These are phyloP conservation scores for Turnera subulata DNA, from an alignment of 345 rosid species.

Conservation along the genomic window DNA sequence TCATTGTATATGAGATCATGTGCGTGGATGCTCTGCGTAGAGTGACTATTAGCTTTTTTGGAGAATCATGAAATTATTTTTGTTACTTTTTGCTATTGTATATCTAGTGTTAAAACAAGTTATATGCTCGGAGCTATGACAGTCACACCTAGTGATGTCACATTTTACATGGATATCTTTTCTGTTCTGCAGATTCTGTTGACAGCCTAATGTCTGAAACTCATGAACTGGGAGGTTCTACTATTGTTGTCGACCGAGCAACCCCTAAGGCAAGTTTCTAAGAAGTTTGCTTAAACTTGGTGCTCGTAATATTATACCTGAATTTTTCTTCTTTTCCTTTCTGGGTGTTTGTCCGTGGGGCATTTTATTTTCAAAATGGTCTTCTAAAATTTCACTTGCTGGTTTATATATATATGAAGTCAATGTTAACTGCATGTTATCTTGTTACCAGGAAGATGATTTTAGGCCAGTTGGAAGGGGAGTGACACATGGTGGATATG, in stretches of 20 bases:
- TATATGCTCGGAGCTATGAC: too few species aligned
- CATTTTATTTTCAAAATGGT: not conserved
- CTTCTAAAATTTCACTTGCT: not conserved
- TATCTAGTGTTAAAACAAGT: too few species aligned
- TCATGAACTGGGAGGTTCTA: conserved; percentile 90
- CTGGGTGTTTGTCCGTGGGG: not conserved
- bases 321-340: not conserved
- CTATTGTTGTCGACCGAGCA: conserved; percentile 92
- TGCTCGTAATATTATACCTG: not conserved
- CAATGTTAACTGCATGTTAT: conserved; percentile 2
- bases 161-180: not conserved
- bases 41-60: too few species aligned
- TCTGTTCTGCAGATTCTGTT: conserved; percentile 62
- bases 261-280: conserved; percentile 74
- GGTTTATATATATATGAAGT: not conserved
- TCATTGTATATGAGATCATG: too few species aligned
- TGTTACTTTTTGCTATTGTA: too few species aligned
- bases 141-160: not conserved
- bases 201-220: conserved; percentile 82
- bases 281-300: not conserved
- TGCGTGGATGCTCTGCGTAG: too few species aligned
- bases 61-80: too few species aligned
- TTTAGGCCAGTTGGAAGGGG: conserved; percentile 60
- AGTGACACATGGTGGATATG: conserved; percentile 71
- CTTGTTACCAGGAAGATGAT: conserved; percentile 78